Percentiles rank a stretch among this genome's conserved stretches.
Evolutionary conservation across 495 filamentous ascomycete genomes (phyloP).

Genomic region (Trichoderma asperelloides): DNA sequence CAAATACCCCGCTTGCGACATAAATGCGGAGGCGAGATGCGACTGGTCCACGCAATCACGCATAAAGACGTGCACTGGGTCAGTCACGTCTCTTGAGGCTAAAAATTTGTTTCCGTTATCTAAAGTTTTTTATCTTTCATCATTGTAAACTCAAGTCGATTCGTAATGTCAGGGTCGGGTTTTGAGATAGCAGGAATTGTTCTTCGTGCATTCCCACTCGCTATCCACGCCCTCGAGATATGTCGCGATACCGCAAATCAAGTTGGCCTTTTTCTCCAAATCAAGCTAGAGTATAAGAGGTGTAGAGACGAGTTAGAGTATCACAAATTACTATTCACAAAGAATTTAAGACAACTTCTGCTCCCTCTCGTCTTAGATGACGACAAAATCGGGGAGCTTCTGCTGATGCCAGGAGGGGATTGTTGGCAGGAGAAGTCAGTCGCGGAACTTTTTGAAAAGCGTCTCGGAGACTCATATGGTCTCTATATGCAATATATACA

Average conservation of each 20-base stretch:
- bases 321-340: conserved; percentile 11
- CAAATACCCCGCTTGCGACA: no score
- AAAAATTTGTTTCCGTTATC: no score
- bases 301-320: conserved; percentile 18
- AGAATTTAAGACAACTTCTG: conserved; percentile 13
- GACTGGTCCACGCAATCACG: no score
- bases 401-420: conserved; percentile 8
- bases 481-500: conserved; percentile 9
- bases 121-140: neutral
- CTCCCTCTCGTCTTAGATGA: conserved; percentile 12
- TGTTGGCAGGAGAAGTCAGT: conserved; percentile 15
- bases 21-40: no score
- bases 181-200: conserved; percentile 27
- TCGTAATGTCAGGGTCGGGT: conserved; percentile 18
- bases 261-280: conserved; percentile 18
- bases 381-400: conserved; percentile 10
- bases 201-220: conserved; percentile 23
- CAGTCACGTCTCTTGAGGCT: no score
- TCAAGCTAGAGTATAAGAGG: conserved; percentile 20
- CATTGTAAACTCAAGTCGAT: no score
- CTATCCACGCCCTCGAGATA: conserved; percentile 22
- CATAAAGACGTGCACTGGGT: no score
- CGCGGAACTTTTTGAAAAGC: conserved; percentile 15
- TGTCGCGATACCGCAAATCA: conserved; percentile 22
- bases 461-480: conserved; percentile 15